phyloP scores from a whole-genome alignment of 2,329 filamentous ascomycete species.

The Aspergillus fijiensis region DNA sequence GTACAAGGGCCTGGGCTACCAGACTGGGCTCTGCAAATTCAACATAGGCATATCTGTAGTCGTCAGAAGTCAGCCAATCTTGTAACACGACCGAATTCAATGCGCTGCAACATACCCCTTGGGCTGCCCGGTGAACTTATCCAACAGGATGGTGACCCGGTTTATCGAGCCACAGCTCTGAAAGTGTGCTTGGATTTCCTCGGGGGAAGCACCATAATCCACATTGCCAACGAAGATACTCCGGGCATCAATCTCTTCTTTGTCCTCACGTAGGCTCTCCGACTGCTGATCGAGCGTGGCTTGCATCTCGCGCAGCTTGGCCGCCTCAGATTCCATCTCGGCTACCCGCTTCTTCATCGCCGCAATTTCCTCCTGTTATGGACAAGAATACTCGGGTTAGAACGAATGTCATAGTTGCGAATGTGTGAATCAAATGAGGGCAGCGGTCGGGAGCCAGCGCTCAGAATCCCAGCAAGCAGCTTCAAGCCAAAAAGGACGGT shows the following conservation, averaged over 20 bases:
- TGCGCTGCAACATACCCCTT: constrained; percentile 72
- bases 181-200: constrained; percentile 98
- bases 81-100: constrained; percentile 13
- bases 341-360: constrained; percentile 84
- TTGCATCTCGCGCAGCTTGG: constrained; percentile 84
- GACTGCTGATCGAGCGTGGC: constrained; percentile 80
- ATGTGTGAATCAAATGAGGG: neutral
- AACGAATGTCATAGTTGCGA: neutral
- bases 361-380: constrained; percentile 69
- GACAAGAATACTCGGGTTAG: neutral
- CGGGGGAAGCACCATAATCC: constrained; percentile 93
- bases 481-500: neutral
- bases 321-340: constrained; percentile 88
- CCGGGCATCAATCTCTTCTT: constrained; percentile 90
- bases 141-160: constrained; percentile 91
- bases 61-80: constrained; percentile 17
- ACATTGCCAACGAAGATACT: constrained; percentile 99
- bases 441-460: neutral
- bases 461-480: neutral
- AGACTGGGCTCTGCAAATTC: constrained; percentile 94
- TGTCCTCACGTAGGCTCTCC: constrained; percentile 82
- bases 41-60: constrained; percentile 88
- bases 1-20: constrained; percentile 86
- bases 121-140: constrained; percentile 99
- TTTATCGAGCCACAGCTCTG: constrained; percentile 97